These are phyloP conservation scores for Remersonia thermophila DNA, from an alignment of 2,329 filamentous ascomycete species.

Conservation along the genomic window DNA sequence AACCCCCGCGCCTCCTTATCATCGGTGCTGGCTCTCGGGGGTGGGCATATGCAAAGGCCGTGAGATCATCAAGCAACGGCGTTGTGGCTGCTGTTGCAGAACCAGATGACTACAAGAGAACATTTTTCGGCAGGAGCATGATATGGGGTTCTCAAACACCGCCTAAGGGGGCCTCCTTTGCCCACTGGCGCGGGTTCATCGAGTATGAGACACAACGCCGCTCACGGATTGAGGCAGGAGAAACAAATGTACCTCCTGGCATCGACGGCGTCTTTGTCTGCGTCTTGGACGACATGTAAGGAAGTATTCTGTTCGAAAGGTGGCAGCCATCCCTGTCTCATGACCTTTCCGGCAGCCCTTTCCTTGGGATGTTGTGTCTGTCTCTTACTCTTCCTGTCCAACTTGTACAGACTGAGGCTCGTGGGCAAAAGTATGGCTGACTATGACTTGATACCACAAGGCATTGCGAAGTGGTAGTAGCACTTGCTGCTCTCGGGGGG, in stretches of 20 bases:
- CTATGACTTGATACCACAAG: too few species aligned
- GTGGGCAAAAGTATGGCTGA: too few species aligned
- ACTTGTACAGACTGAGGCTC: too few species aligned
- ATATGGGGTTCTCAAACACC: conserved; percentile 49
- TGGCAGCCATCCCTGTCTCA: too few species aligned
- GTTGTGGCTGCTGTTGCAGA: conserved; percentile 70
- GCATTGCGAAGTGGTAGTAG: conserved; percentile 70
- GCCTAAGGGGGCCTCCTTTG: conserved; percentile 57
- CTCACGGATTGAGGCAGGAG: conserved; percentile 35
- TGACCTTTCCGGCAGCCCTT: too few species aligned
- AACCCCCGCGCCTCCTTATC: conserved; percentile 57
- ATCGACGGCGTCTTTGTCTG: conserved; percentile 52
- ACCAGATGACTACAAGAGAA: conserved; percentile 64
- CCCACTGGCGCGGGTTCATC: conserved; percentile 65
- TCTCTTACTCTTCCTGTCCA: too few species aligned
- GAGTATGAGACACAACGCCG: conserved; percentile 55
- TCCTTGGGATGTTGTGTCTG: too few species aligned
- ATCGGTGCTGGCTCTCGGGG: conserved; percentile 77
- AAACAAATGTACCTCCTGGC: conserved; percentile 34
- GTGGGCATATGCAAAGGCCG: conserved; percentile 57
- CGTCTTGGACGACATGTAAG: conserved; percentile 64
- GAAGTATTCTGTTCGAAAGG: too few species aligned
- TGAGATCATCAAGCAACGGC: conserved; percentile 52
- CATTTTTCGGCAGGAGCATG: conserved; percentile 54
- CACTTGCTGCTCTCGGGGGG: conserved; percentile 51